Base-by-base conservation (phyloP, 2,329 filamentous ascomycete species). In the Paraphaeosphaeria sporulosa region DNA sequence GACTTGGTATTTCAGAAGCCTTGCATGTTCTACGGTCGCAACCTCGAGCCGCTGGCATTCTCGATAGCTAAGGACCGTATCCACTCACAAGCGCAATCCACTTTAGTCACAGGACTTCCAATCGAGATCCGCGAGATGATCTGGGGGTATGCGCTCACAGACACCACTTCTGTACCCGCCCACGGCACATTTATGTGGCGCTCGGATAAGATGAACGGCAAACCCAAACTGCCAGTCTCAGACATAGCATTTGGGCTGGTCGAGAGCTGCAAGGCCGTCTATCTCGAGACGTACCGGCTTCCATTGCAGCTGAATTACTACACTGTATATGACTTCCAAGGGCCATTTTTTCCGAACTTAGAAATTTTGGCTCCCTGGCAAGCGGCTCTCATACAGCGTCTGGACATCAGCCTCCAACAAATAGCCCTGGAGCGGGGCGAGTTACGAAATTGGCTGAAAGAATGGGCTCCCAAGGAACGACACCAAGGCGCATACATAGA, bases 251-350 rank as follows among this genome's bases (percentile, higher is more conserved):
- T 62, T 21, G 40, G 48, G 13, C 52, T 66, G 3, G 62, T 68
- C 23, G 49, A 49, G 42, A 62, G 60, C 9, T 68, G 66, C 36
- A 40, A 54, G 27, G 52, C 57, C 2, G 47, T 63, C 3, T 68
- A 68, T 36, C 32, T 68, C 2, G 60, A 63, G 17, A 57, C 66
- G 10, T 68, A 64, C 43, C 25, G 54, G 15, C 49, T 66, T 12
- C 62, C 65, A 10, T 36, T 62, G n/a, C 30, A 65, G 13, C 52
- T 65, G 34, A 68, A 65, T 23, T 60, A 59, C 3, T 51, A 57
- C 17, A 63, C 44, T 13, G 51, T 61, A 2, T 64, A 64, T 27
- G 32, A 55, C 17, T 55, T 66, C n/a, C 52, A 60, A 19, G 56
- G 47, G 19, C 36, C 52, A 3, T 30, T 40, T n/a, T 21, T 49